Conservation (phyloP, 331 rosid genomes). For the Pyracantha coccinea region DNA sequence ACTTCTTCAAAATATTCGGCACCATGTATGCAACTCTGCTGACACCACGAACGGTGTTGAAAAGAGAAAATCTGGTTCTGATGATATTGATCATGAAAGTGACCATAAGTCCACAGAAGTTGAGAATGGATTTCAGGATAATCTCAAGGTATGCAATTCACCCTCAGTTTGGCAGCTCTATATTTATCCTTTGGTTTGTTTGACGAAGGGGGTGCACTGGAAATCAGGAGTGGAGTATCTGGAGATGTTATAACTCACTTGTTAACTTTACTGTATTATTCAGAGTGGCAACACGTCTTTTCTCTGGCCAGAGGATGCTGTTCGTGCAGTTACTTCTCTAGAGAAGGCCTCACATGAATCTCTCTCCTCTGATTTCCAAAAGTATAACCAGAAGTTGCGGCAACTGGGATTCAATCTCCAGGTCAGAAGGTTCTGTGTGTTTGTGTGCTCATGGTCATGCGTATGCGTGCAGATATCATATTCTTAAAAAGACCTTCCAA, state of each 20-base stretch:
- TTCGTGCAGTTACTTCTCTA: conserved; percentile 59
- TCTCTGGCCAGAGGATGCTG: conserved; percentile 87
- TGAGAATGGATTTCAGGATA: conserved; percentile 34
- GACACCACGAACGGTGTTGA: conserved; percentile 32
- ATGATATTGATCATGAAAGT: conserved; percentile 30
- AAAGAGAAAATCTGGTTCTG: conserved; percentile 32
- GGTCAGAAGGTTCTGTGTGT: conserved; percentile 40
- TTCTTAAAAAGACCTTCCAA: neutral
- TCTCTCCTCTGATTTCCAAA: conserved; percentile 57
- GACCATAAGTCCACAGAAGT: conserved; percentile 23
- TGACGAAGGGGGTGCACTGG: neutral
- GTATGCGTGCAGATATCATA: neutral
- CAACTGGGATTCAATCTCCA: conserved; percentile 55
- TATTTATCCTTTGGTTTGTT: neutral
- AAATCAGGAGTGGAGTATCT: neutral
- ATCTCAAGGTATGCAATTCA: conserved; percentile 41
- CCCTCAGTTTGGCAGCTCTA: neutral
- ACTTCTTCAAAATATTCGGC: conserved; percentile 53
- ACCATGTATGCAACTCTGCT: conserved; percentile 39
- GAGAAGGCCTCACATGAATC: conserved; percentile 78
- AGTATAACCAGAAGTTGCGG: conserved; percentile 88
- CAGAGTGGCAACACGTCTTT: conserved; percentile 51
- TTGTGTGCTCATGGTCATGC: neutral
- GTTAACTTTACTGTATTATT: neutral
- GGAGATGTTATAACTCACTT: conserved; percentile 3